Evolutionary conservation across 2,329 filamentous ascomycete species (phyloP).

Genomic region (Pyrenochaeta sp.): DNA sequence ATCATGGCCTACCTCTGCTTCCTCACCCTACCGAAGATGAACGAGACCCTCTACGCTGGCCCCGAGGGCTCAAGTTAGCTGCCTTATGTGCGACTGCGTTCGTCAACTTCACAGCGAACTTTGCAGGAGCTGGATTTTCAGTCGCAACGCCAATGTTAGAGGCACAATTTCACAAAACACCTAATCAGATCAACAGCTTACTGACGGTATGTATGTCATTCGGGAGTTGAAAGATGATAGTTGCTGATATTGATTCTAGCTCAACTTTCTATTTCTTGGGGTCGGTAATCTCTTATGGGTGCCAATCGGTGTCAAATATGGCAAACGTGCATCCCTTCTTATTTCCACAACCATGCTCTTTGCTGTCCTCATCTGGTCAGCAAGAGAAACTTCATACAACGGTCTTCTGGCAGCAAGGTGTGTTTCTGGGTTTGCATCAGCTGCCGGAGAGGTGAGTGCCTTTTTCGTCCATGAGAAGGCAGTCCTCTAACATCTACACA

Average conservation of each 20-base stretch:
- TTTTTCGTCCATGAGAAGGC: neutral
- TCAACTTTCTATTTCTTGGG: slow-evolving; percentile 11
- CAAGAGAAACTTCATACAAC: slow-evolving; percentile 7
- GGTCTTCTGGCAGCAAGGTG: slow-evolving; percentile 9
- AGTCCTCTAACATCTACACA: slow-evolving; percentile 1
- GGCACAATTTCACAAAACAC: slow-evolving; percentile 3
- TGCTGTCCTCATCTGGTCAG: slow-evolving; percentile 10
- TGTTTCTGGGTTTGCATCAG: slow-evolving; percentile 10
- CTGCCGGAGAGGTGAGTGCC: slow-evolving; percentile 7
- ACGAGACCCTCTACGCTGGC: slow-evolving; percentile 9
- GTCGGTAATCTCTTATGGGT: slow-evolving; percentile 13
- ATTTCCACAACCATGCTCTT: slow-evolving; percentile 7
- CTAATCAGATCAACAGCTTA: slow-evolving; percentile 7
- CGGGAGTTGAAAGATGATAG: neutral
- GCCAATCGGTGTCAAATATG: slow-evolving; percentile 10
- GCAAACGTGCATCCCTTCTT: slow-evolving; percentile 10
- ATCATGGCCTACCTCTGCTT: slow-evolving; percentile 10
- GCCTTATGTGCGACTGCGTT: slow-evolving; percentile 6
- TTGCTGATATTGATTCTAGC: neutral
- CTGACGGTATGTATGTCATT: slow-evolving; percentile 3
- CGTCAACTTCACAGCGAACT: slow-evolving; percentile 13
- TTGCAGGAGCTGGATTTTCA: slow-evolving; percentile 9
- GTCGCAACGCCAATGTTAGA: slow-evolving; percentile 7
- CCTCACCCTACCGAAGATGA: slow-evolving; percentile 8
- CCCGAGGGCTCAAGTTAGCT: slow-evolving; percentile 7